These are phyloP conservation scores for Sungouiella thailandica DNA, from an alignment of 805 yeast species.

Conservation along the genomic window DNA sequence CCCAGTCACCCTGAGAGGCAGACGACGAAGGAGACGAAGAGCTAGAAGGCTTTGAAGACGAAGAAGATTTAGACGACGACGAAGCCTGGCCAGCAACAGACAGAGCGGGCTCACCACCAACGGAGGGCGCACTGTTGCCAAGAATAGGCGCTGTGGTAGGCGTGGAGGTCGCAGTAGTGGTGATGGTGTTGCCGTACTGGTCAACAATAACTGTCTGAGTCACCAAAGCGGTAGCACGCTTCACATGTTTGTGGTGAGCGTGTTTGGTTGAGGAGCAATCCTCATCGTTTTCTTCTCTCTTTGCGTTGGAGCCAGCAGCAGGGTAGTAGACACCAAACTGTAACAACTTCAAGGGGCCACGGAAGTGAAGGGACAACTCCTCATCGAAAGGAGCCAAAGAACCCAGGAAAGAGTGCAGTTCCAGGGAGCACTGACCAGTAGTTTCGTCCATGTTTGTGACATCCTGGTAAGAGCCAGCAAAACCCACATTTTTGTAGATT, in stretches of 20 bases:
- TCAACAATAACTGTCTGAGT: constrained; percentile 77
- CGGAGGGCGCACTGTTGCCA: constrained; percentile 6
- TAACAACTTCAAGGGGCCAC: constrained; percentile 78
- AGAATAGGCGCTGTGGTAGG: constrained; percentile 5
- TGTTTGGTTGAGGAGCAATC: constrained; percentile 43
- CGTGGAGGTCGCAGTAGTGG: constrained; percentile 8
- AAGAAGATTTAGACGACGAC: constrained; percentile 30
- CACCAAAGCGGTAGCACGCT: constrained; percentile 64
- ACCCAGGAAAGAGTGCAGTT: constrained; percentile 58
- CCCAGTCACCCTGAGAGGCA: constrained; percentile 44
- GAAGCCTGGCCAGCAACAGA: constrained; percentile 17
- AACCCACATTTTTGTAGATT: constrained; percentile 70
- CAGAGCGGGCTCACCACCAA: constrained; percentile 14
- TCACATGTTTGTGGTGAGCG: constrained; percentile 43
- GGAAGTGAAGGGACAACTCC: constrained; percentile 82
- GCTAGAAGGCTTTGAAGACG: constrained; percentile 29
- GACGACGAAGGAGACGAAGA: constrained; percentile 29
- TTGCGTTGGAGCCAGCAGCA: constrained; percentile 36
- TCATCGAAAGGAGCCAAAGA: constrained; percentile 75
- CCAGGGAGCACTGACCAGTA: constrained; percentile 67
- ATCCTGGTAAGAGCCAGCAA: constrained; percentile 75
- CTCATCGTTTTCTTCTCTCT: constrained; percentile 40
- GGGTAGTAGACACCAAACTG: constrained; percentile 92
- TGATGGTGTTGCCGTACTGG: constrained; percentile 43
- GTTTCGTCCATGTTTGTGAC: constrained; percentile 73